Evolutionary conservation across 768 basidiomycete genomes (phyloP), one percentile per base, ranked within the genome.

Genomic region (Russula ochroleuca): DNA sequence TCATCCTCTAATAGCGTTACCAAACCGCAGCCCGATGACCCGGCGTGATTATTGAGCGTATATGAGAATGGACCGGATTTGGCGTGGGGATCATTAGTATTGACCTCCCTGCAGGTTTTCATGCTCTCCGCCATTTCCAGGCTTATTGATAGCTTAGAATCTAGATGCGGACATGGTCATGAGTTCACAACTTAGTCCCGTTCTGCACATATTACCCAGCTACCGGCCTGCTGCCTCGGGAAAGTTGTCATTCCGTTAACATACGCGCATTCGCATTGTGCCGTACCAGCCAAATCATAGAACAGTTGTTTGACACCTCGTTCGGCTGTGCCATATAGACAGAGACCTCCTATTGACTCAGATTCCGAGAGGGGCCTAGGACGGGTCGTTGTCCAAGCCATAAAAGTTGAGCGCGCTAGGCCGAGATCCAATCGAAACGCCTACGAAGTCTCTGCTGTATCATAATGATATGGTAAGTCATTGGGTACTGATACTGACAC

Each of bases 401-500:
- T 7, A 8, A 10, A 35, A 35, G 35, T 19, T 5, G 25, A 28
- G 41, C 13, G 33, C 35, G 35, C 35, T 10, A 35, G 37, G 9
- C 23, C 17, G 31, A 51, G 38, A 63, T 40, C 50, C 7, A 50
- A 58, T 52, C 21, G 8, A 11, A 13, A 45, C 8, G 14, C 15
- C 21, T 52, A 21, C 38, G 3, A 47, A 17, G 4, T 10, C n/a
- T 19, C 41, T 19, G 3, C 35, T 17, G 47, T 31, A 7, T 8
- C 35, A 50, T 37, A 35, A 13, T 1, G n/a, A 38, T 41, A 41
- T 21, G 6, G 47, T 10, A 50, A 15, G 50, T 9, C 40, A 21
- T 38, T n/a, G 33, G 25, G 54, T 41, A 55, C 35, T 63, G 62
- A 63, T 41, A 55, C 35, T 63, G 62, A 63, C 62, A 63, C 6